Conservation (phyloP, 805 yeast genomes). For the Osmozyma mogii region DNA sequence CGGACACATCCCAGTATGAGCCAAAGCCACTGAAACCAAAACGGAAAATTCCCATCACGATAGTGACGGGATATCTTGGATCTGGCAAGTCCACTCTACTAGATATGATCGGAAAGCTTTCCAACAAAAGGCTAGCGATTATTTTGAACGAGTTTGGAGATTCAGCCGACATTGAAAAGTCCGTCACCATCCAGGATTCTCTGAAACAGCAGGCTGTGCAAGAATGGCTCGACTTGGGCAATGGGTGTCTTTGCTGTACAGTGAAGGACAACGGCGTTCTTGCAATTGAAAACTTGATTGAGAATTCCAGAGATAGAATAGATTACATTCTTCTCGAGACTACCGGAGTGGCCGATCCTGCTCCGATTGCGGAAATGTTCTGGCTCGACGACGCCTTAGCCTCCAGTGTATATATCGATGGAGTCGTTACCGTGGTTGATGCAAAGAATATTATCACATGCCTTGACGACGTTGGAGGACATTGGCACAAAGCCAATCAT, state of each 20-base stretch:
- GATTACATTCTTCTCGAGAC: slow-evolving; percentile 93
- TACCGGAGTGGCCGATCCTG: slow-evolving; percentile 96
- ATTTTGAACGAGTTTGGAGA: slow-evolving; percentile 91
- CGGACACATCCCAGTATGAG: slow-evolving; percentile 4
- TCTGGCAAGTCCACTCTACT: slow-evolving; percentile 89
- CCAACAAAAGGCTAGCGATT: slow-evolving; percentile 76
- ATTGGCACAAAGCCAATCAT: slow-evolving; percentile 46
- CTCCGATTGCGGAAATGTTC: slow-evolving; percentile 93
- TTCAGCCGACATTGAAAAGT: slow-evolving; percentile 80
- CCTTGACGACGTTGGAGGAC: slow-evolving; percentile 66
- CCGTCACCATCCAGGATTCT: slow-evolving; percentile 60
- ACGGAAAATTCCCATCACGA: slow-evolving; percentile 78
- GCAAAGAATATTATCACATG: slow-evolving; percentile 55
- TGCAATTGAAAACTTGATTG: slow-evolving; percentile 84
- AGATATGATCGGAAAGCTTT: slow-evolving; percentile 60
- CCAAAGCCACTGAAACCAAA: slow-evolving; percentile 3
- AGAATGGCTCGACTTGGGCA: slow-evolving; percentile 95
- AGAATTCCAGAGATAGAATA: slow-evolving; percentile 59
- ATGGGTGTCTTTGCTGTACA: slow-evolving; percentile 95
- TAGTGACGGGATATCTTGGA: slow-evolving; percentile 91
- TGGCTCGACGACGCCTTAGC: slow-evolving; percentile 91
- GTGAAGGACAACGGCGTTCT: slow-evolving; percentile 92
- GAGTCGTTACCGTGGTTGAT: slow-evolving; percentile 84
- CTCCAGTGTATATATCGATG: slow-evolving; percentile 82
- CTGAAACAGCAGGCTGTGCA: slow-evolving; percentile 47